Evolutionary conservation across 176 grass and related monocot genomes (phyloP).

Genomic region (Urochloa ruziziensis): DNA sequence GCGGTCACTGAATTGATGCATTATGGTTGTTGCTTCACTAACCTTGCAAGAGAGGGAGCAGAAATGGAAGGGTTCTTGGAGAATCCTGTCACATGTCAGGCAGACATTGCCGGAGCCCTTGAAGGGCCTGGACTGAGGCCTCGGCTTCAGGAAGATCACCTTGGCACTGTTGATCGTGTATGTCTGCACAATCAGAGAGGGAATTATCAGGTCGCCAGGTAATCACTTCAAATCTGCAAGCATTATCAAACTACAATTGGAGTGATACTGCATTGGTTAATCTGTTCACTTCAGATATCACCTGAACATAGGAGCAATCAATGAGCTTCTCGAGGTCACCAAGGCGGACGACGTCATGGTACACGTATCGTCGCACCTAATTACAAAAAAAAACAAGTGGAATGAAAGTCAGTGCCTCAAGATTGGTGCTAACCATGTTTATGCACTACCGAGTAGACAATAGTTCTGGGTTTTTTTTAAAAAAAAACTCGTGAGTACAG

Average conservation of each 20-base stretch:
- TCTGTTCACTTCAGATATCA: neutral
- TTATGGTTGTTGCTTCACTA: neutral
- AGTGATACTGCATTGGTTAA: too few relatives aligned
- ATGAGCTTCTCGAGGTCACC: conserved; percentile 89
- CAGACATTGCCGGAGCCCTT: conserved; percentile 94
- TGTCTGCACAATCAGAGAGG: conserved; percentile 31
- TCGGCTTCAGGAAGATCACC: conserved; percentile 98
- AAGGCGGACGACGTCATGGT: conserved; percentile 92
- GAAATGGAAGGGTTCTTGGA: conserved; percentile 93
- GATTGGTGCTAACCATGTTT: neutral
- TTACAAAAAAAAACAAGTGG: neutral
- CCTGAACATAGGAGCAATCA: conserved; percentile 94
- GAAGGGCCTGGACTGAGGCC: conserved; percentile 95
- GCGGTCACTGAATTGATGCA: neutral
- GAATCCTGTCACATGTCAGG: conserved; percentile 86
- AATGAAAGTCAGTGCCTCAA: neutral
- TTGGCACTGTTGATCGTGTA: conserved; percentile 99
- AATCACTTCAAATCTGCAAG: neutral
- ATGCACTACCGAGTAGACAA: neutral
- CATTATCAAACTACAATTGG: neutral
- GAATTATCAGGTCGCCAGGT: neutral
- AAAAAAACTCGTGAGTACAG: neutral
- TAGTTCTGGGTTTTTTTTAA: neutral
- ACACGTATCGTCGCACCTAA: conserved; percentile 90
- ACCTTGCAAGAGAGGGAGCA: conserved; percentile 99